Evolutionary conservation across 2,329 filamentous ascomycete species (phyloP), one percentile per base, ranked within the genome.

Genomic region (Exophiala spinifera): DNA sequence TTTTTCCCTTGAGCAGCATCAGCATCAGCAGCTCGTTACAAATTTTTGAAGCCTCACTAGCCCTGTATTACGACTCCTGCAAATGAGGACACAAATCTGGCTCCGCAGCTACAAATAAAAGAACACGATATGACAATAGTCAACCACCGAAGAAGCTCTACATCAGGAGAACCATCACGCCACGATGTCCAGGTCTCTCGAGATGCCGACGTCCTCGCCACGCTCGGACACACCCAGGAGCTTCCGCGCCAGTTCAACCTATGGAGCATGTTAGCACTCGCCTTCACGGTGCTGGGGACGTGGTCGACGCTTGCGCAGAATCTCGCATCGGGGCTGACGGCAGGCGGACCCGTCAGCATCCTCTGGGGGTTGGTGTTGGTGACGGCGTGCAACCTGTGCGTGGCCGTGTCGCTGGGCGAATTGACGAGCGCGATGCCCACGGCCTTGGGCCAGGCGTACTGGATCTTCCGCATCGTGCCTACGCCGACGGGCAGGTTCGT

Each of bases 381-480:
- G 53, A 76, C 77, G 4, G 57, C 67, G 28, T 81, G 79, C 63
- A 80, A 79, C 52, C 47, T 79, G 1, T 81, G 78, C 53, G 78
- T 82, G 37, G 79, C 78, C 11, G 59, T 80, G 2, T 82, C 79
- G 2, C 69, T 83, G 37, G 80, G 79, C 44, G 80, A 83, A 65
- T 70, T 83, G 42, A 76, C 74, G 63, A 82, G 78, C 58, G 76
- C 74, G 58, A 83, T 83, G 80, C 81, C 81, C 3, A 83, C 80
- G 0, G 80, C 81, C 0, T 69, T 83, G 2, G 81, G 81, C 0
- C 81, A 84, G 67, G 80, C 80, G 0, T 83, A 80, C 65, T 84
- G 80, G 79, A 73, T 79, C 1, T 72, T 74, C 55, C 69, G 72
- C 8, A 66, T 79, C 47, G 67, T 74, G 71, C 45, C 66, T 53